Percentiles rank a stretch among this genome's conserved stretches.
These are phyloP conservation scores for Pyrenopolyporus hunteri DNA, from an alignment of 495 filamentous ascomycete genomes.

Conservation along the genomic window DNA sequence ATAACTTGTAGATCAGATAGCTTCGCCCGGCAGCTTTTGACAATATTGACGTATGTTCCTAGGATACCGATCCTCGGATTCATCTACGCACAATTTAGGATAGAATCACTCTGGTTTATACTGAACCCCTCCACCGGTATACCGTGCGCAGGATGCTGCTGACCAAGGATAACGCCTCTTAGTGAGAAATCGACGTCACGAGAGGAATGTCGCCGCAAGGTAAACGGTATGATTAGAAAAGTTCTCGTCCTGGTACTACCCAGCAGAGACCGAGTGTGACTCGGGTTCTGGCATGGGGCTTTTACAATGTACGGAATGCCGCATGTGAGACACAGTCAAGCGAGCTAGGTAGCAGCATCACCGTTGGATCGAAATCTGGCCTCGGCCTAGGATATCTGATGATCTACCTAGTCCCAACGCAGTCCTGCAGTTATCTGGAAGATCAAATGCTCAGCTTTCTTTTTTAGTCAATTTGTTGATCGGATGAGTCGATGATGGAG, in stretches of 20 bases:
- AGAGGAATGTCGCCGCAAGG: not conserved
- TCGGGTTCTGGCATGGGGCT: constrained; percentile 12
- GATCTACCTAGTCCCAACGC: not conserved
- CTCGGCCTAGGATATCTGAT: not conserved
- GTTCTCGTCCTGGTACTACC: not conserved
- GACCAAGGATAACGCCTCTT: not conserved
- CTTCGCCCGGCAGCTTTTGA: not conserved
- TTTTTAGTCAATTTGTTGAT: not conserved
- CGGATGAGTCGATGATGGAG: constrained; percentile 1
- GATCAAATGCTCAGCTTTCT: constrained; percentile 14
- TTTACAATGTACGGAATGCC: constrained; percentile 11
- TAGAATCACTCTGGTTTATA: not conserved
- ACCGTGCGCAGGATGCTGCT: constrained; percentile 5
- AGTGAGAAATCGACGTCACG: not conserved
- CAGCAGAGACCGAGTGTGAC: not conserved
- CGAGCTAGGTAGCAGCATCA: not conserved
- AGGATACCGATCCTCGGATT: not conserved
- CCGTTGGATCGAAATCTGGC: not conserved
- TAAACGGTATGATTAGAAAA: not conserved
- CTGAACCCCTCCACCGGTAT: not conserved
- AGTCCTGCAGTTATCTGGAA: constrained; percentile 3
- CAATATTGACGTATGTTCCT: not conserved
- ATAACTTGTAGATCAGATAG: not conserved
- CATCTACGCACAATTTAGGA: not conserved
- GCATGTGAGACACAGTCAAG: constrained; percentile 20